These are phyloP conservation scores for Solanum appendiculatum DNA, from an alignment of 257 asterid genomes.

Conservation along the genomic window DNA sequence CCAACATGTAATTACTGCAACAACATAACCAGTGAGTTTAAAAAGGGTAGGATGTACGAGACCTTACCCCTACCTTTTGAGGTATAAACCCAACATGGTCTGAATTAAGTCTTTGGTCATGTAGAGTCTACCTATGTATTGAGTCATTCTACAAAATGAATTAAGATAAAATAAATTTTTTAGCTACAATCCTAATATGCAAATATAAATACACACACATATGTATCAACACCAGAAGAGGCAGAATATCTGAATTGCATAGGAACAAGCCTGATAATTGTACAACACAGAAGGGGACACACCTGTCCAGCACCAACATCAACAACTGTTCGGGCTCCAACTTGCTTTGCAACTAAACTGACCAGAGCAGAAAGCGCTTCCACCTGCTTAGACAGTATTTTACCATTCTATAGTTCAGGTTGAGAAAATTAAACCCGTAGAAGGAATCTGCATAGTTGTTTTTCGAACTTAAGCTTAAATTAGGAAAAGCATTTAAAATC, in stretches of 20 bases:
- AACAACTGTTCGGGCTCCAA: constrained; percentile 46
- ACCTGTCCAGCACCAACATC: constrained; percentile 99
- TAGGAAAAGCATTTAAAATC: not conserved
- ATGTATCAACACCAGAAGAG: not conserved
- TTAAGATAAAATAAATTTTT: not conserved
- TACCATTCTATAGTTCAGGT: not conserved
- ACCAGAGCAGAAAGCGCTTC: constrained; percentile 71
- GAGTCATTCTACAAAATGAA: not conserved
- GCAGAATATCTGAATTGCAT: not conserved
- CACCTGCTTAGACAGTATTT: constrained; percentile 36
- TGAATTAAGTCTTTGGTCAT: not conserved
- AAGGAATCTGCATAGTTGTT: not conserved
- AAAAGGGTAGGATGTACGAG: too few relatives aligned
- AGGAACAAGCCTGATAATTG: not conserved
- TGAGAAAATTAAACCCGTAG: not conserved
- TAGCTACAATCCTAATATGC: not conserved
- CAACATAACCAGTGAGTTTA: too few relatives aligned
- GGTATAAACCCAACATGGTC: not conserved
- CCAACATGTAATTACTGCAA: not conserved
- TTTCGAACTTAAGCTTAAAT: not conserved
- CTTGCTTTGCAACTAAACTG: constrained; percentile 39
- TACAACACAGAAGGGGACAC: constrained; percentile 5
- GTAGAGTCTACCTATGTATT: not conserved
- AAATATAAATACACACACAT: not conserved
- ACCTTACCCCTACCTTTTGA: too few relatives aligned